phyloP scores from a whole-genome alignment of 305 asterid genomes.

The Ajuga reptans region DNA sequence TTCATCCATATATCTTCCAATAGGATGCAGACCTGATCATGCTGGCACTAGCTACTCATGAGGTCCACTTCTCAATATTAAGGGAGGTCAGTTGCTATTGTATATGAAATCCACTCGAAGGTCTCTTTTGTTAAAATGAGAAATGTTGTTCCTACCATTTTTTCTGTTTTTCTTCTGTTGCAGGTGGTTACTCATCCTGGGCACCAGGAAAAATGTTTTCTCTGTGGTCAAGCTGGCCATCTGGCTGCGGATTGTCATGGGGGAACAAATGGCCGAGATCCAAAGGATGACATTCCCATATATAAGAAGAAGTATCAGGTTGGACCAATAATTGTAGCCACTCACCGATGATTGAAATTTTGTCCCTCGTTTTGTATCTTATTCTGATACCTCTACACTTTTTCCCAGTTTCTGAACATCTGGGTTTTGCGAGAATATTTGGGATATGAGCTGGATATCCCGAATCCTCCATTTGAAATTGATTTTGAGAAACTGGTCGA shows the following conservation, averaged over 20 bases:
- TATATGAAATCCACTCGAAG: conserved; percentile 8
- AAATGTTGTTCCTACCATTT: background rate
- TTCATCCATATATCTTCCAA: conserved; percentile 19
- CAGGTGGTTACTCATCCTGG: conserved; percentile 79
- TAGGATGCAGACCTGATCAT: conserved; percentile 97
- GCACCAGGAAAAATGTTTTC: conserved; percentile 85
- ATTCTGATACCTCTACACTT: conserved; percentile 24
- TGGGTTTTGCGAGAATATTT: conserved; percentile 94
- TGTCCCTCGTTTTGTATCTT: conserved; percentile 17
- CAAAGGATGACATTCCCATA: conserved; percentile 58
- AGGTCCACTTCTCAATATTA: conserved; percentile 83
- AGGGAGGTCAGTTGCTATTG: conserved; percentile 71
- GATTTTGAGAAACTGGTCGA: conserved; percentile 94
- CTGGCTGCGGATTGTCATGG: conserved; percentile 77
- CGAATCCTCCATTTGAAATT: conserved; percentile 60
- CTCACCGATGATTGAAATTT: conserved; percentile 19
- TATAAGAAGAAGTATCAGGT: conserved; percentile 95
- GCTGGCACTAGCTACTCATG: conserved; percentile 95
- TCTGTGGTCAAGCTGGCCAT: conserved; percentile 88
- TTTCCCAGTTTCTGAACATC: conserved; percentile 70
- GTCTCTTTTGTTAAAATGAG: background rate
- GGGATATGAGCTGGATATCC: conserved; percentile 74
- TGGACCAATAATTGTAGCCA: conserved; percentile 9
- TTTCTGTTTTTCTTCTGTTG: conserved; percentile 17
- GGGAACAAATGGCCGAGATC: conserved; percentile 29